Conservation (phyloP, 192 early-diverging fungal genomes). For the Spinellus fusiger region DNA sequence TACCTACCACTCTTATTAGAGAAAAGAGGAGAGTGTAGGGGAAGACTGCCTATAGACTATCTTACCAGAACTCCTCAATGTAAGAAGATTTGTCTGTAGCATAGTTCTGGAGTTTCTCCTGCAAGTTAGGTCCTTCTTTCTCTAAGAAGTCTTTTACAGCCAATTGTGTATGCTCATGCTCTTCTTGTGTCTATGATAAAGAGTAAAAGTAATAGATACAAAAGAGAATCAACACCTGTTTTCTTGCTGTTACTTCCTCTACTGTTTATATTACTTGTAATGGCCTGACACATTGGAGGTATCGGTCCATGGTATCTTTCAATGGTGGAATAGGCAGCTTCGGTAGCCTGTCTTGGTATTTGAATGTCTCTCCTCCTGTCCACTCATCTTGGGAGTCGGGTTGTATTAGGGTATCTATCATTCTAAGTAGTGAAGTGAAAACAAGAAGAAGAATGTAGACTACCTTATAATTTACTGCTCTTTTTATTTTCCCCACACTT, state of each 20-base stretch:
- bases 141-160: slow-evolving; percentile 33
- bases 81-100: slow-evolving; percentile 41
- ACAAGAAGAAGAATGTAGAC: neutral
- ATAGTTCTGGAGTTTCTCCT: slow-evolving; percentile 50
- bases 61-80: slow-evolving; percentile 46
- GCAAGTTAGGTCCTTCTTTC: slow-evolving; percentile 47
- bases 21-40: slow-evolving; percentile 1
- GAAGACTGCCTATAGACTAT: neutral
- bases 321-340: slow-evolving; percentile 54
- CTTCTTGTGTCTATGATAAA: slow-evolving; percentile 42
- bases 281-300: slow-evolving; percentile 44
- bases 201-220: neutral
- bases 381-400: neutral
- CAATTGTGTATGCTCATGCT: slow-evolving; percentile 32
- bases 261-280: slow-evolving; percentile 49
- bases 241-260: slow-evolving; percentile 32
- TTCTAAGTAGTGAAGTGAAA: neutral
- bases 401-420: too few relatives aligned
- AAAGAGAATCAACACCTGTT: slow-evolving; percentile 44
- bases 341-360: slow-evolving; percentile 52
- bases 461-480: too few relatives aligned
- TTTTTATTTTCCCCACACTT: too few relatives aligned
- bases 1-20: slow-evolving; percentile 20
- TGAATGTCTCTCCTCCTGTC: slow-evolving; percentile 41
- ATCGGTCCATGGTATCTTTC: slow-evolving; percentile 40